Conservation (phyloP, 257 asterid species). For the Verbena officinalis region DNA sequence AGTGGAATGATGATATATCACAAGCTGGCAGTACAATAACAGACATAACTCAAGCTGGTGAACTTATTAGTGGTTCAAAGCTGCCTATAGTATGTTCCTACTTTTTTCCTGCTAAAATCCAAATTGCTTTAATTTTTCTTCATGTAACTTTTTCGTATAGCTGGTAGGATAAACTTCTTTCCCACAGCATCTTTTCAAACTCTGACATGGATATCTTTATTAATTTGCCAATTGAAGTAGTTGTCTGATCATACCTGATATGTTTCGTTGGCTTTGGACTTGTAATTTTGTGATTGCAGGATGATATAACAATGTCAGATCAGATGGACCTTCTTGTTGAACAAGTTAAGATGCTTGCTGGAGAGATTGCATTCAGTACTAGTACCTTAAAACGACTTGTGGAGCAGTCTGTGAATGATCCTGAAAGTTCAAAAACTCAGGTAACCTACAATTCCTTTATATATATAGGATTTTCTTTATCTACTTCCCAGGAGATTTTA, state of each 20-base stretch:
- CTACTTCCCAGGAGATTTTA: too few species aligned
- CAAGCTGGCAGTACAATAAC: conserved; percentile 78
- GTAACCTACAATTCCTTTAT: conserved; percentile 38
- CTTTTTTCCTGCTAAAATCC: conserved; percentile 23
- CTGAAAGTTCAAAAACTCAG: conserved; percentile 72
- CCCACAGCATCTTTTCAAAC: conserved; percentile 6
- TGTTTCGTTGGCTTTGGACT: too few species aligned
- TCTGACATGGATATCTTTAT: too few species aligned
- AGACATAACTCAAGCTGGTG: conserved; percentile 78
- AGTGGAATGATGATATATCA: conserved; percentile 73
- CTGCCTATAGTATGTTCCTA: conserved; percentile 53
- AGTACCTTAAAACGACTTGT: conserved; percentile 87
- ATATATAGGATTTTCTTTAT: too few species aligned
- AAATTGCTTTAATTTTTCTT: background rate
- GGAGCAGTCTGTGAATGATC: conserved; percentile 82
- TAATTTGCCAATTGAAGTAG: too few species aligned
- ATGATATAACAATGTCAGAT: conserved; percentile 65
- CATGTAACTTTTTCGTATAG: background rate
- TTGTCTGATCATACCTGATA: too few species aligned
- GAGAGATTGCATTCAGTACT: conserved; percentile 88
- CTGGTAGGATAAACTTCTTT: background rate
- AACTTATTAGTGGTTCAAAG: conserved; percentile 66
- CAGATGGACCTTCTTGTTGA: conserved; percentile 91
- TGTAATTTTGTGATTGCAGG: conserved; percentile 53
- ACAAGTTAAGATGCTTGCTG: conserved; percentile 97